These are phyloP conservation scores for Flaveria bidentis DNA, from an alignment of 129 eudicot genomes.

Conservation along the genomic window DNA sequence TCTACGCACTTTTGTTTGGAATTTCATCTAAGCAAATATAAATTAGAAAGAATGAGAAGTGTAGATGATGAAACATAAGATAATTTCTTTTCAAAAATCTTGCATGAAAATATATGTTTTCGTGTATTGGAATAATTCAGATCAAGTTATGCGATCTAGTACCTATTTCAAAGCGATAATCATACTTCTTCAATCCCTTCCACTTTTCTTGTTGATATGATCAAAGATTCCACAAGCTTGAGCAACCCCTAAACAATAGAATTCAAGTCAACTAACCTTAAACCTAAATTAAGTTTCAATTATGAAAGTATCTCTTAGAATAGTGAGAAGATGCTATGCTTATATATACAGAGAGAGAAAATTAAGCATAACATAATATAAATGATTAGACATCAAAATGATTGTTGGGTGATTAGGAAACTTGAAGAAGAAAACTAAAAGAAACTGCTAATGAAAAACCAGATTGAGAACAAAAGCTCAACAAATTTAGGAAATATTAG, in stretches of 20 bases:
- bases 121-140: not conserved
- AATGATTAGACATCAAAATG: constrained; percentile 12
- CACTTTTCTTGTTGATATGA: constrained; percentile 15
- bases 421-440: constrained; percentile 20
- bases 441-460: not conserved
- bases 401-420: constrained; percentile 28
- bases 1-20: not conserved
- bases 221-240: constrained; percentile 19
- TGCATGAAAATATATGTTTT: constrained; percentile 20
- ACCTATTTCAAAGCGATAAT: constrained; percentile 17
- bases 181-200: constrained; percentile 28
- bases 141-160: constrained; percentile 26
- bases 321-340: constrained; percentile 21
- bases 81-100: not conserved
- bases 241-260: constrained; percentile 35
- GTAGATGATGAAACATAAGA: constrained; percentile 13
- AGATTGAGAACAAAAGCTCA: constrained; percentile 9
- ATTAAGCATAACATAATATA: not conserved
- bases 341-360: not conserved
- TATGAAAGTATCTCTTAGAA: not conserved
- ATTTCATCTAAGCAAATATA: constrained; percentile 8
- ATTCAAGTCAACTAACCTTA: constrained; percentile 22
- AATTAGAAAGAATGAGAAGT: not conserved
- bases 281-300: not conserved
- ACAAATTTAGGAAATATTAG: not conserved